Evolutionary conservation across 495 filamentous ascomycete species (phyloP), one percentile per base, ranked within the genome.

Genomic region (Aspergillus leporis): DNA sequence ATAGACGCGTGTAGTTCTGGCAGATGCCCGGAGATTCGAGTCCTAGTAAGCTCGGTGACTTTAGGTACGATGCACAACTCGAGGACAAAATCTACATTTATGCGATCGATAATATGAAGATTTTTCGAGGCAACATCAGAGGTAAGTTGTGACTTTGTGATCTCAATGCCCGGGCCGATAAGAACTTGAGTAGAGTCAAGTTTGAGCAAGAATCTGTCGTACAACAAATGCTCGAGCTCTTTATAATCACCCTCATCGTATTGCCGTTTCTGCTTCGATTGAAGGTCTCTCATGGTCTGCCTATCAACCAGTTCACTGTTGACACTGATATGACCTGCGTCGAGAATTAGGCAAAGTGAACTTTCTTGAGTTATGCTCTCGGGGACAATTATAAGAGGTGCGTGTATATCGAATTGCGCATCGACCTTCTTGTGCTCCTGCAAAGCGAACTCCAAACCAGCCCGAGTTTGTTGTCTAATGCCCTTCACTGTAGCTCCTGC

Each of bases 351-450:
- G 69, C 94, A 98, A 18, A 91, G 87, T 5, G 90, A 87, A 55
- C 79, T 87, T 62, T 88, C 81, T 55, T 86, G 81, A 2, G 88
- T 93, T 62, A 97, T 92, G 62, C 87, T 95, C 66, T 98, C 91
- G 0, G 94, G 94, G 19, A 98, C 85, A 61, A 98, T 98, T 65
- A 98, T 96, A 16, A 98, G 80, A 40, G 94, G 94, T 6, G 94
- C 94, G 68, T 96, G 92, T 10, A 98, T 85, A 75, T 98, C 95
- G 47, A 98, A 81, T 63, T 97, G 92, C 4, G 92, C 92, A 70
- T 98, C 95, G 57, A 98, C 85, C 14, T 94, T 98, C 80, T 97
- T 98, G 74, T 98, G 94, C 67, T 98, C 95, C 70, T 97, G 85
- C 28, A 98, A 79, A 21, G 94, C 95, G 75, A 96, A 98, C 69